A percentile compares a stretch with the other conserved stretches of the same genome.
phyloP scores from a whole-genome alignment of 306 rosid genomes.

The Fagus sylvatica region DNA sequence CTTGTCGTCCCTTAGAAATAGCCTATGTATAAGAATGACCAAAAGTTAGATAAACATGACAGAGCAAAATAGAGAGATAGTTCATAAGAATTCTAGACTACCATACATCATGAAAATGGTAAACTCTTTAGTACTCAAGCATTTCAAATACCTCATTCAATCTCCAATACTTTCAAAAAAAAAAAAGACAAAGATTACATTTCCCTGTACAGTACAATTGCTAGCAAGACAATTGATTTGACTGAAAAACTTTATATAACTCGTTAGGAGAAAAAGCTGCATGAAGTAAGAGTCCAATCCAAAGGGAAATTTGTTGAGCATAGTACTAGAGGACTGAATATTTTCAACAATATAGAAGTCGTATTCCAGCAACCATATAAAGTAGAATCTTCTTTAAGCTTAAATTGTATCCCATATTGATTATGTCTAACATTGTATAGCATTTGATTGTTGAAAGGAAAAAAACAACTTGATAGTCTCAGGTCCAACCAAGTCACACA shows the following conservation, averaged over 20 bases:
- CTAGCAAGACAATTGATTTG: neutral
- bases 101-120: slow-evolving; percentile 8
- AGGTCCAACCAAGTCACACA: neutral
- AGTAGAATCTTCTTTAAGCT: neutral
- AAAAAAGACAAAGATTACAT: neutral
- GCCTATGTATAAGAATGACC: slow-evolving; percentile 43
- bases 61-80: neutral
- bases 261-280: neutral
- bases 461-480: neutral
- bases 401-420: neutral
- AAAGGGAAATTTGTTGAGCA: neutral
- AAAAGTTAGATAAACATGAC: neutral
- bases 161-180: neutral
- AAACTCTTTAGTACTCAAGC: neutral
- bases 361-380: neutral
- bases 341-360: neutral
- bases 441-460: neutral
- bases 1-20: slow-evolving; percentile 86
- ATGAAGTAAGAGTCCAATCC: neutral
- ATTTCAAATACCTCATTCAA: neutral
- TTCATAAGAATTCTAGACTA: neutral
- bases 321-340: neutral
- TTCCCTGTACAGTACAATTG: neutral
- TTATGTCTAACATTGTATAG: neutral
- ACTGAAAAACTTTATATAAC: neutral